phyloP scores from a whole-genome alignment of 2,329 filamentous ascomycete genomes.

The Colletotrichum graminicola region DNA sequence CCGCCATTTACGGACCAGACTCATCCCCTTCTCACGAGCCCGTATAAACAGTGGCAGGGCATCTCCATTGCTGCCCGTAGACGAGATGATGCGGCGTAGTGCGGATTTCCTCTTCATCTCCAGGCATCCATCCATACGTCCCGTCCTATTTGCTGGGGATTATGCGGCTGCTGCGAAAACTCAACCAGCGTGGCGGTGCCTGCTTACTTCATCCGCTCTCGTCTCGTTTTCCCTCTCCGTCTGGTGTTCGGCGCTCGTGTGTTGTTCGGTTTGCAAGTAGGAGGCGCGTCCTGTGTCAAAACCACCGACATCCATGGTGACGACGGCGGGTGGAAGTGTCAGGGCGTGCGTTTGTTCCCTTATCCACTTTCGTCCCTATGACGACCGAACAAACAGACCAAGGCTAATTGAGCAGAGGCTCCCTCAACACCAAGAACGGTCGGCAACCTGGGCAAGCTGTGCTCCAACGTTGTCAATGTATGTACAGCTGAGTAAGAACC shows the following conservation, averaged over 20 bases:
- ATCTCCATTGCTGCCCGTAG: conserved; percentile 31
- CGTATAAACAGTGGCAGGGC: neutral
- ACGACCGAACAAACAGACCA: neutral
- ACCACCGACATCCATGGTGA: conserved; percentile 26
- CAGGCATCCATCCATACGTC: conserved; percentile 32
- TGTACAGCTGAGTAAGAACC: neutral
- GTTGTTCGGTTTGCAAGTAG: conserved; percentile 31
- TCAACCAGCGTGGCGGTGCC: conserved; percentile 36
- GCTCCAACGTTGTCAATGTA: neutral
- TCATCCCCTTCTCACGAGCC: neutral
- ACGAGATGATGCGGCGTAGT: conserved; percentile 39
- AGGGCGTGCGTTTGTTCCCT: conserved; percentile 36
- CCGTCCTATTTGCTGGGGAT: conserved; percentile 17
- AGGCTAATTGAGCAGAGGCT: conserved; percentile 5
- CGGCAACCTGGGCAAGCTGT: neutral
- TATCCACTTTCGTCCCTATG: conserved; percentile 11
- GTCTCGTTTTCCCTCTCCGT: neutral
- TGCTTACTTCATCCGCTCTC: conserved; percentile 35
- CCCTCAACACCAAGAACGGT: neutral
- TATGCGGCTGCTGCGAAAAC: conserved; percentile 1
- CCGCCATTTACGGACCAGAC: neutral
- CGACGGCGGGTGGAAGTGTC: conserved; percentile 32
- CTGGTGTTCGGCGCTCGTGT: conserved; percentile 41
- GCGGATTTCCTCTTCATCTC: conserved; percentile 13
- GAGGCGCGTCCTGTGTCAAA: conserved; percentile 35